A percentile compares a stretch with the other conserved stretches of the same genome.
phyloP scores from a whole-genome alignment of 2,329 filamentous ascomycete species.

The Zopfia rhizophila region DNA sequence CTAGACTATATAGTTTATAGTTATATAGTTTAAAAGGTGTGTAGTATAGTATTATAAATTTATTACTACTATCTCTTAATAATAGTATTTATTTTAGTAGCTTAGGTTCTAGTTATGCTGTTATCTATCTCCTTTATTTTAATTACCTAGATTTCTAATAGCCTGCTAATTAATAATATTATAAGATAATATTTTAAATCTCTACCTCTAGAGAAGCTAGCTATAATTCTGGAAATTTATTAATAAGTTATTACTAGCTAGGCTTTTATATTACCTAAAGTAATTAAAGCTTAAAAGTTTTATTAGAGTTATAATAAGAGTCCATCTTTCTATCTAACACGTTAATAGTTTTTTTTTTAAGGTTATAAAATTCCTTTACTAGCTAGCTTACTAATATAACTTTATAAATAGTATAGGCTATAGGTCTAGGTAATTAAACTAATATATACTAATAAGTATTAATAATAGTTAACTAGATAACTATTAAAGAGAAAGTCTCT shows the following conservation, averaged over 20 bases:
- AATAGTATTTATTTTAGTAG: conserved; percentile 1
- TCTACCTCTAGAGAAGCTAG: conserved; percentile 6
- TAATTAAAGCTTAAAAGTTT: conserved; percentile 5
- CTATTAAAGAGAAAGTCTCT: no score
- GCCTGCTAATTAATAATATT: conserved; percentile 3
- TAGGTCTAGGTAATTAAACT: no score
- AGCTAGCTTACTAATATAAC: conserved; percentile 2
- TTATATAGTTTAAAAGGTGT: no score
- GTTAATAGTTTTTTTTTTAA: conserved; percentile 2
- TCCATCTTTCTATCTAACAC: conserved; percentile 3
- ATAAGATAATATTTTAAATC: conserved; percentile 4
- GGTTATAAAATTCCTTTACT: background rate
- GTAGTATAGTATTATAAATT: no score
- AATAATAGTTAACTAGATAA: no score
- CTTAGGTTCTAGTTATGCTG: conserved; percentile 1
- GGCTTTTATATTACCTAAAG: conserved; percentile 1
- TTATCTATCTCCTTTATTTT: conserved; percentile 4
- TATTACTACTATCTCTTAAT: no score
- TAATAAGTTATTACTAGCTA: conserved; percentile 2
- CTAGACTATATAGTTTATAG: no score
- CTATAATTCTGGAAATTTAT: conserved; percentile 6
- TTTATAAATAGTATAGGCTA: no score
- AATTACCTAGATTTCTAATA: conserved; percentile 1
- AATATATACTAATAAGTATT: no score
- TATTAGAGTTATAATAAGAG: no score